A percentile compares a stretch with the other conserved stretches of the same genome.
Conservation (phyloP, 306 rosid species). For the Dalbergia cultrata region DNA sequence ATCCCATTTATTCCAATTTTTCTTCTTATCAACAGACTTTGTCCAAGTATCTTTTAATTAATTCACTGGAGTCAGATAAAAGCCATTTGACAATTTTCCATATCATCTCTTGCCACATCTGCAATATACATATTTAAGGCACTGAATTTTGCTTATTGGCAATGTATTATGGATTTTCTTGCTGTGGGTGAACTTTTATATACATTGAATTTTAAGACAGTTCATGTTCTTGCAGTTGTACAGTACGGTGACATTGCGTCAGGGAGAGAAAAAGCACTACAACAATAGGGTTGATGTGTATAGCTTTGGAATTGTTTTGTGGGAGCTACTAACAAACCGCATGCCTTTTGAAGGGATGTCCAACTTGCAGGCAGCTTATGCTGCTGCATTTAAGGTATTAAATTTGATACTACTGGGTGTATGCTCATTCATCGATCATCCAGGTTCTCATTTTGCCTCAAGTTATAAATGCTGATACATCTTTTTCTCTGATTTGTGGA, state of each 20-base stretch:
- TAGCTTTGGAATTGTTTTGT: constrained; percentile 96
- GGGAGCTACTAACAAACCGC: constrained; percentile 97
- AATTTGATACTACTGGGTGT: background rate
- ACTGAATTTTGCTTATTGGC: background rate
- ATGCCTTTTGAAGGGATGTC: constrained; percentile 99
- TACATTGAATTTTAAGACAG: background rate
- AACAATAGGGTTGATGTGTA: constrained; percentile 97
- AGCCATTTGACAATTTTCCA: background rate
- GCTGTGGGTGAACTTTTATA: background rate
- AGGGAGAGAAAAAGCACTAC: constrained; percentile 98
- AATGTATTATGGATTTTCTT: constrained; percentile 15
- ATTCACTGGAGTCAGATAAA: background rate
- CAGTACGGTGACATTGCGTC: constrained; percentile 96
- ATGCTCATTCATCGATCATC: constrained; percentile 33
- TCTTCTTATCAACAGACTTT: background rate
- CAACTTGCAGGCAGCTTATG: constrained; percentile 98
- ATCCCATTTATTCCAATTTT: constrained; percentile 12
- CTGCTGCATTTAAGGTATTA: constrained; percentile 97
- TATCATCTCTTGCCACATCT: background rate
- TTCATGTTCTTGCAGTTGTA: constrained; percentile 68
- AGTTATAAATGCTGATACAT: constrained; percentile 32
- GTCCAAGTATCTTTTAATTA: background rate
- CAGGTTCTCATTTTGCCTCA: constrained; percentile 24
- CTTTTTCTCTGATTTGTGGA: constrained; percentile 21
- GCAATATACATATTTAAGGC: background rate